Evolutionary conservation across 805 yeast species (phyloP).

Genomic region (Hagleromyces aurorensis): DNA sequence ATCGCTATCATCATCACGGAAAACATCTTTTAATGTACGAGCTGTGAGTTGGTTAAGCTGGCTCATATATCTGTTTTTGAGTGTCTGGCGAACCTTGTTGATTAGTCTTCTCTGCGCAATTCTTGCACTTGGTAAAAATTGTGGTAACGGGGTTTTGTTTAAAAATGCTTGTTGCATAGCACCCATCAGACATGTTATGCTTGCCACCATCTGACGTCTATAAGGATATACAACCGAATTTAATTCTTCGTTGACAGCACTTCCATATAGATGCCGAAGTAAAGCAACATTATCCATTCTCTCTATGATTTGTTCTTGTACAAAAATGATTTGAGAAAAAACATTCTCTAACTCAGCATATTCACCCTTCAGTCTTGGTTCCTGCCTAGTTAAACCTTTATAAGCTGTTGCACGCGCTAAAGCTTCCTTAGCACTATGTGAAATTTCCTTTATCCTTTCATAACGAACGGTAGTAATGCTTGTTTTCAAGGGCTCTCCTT

Average conservation of each 20-base stretch:
- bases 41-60: constrained; percentile 8
- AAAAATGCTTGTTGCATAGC: constrained; percentile 38
- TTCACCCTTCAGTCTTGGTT: constrained; percentile 42
- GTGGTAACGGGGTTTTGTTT: constrained; percentile 42
- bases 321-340: constrained; percentile 38
- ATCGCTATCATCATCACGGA: constrained; percentile 18
- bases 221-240: constrained; percentile 35
- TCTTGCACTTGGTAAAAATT: constrained; percentile 42
- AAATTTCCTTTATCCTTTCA: constrained; percentile 27
- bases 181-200: constrained; percentile 33
- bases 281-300: constrained; percentile 40
- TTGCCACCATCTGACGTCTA: constrained; percentile 39
- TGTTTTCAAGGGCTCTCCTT: constrained; percentile 29
- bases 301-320: constrained; percentile 40
- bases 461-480: constrained; percentile 28
- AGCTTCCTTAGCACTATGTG: constrained; percentile 34
- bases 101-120: constrained; percentile 41
- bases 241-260: constrained; percentile 39
- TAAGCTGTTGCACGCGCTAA: constrained; percentile 36
- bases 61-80: constrained; percentile 24
- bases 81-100: constrained; percentile 35
- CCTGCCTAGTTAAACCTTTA: constrained; percentile 36
- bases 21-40: constrained; percentile 6
- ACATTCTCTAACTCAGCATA: constrained; percentile 35
- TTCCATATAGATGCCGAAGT: constrained; percentile 37